These are phyloP conservation scores for Sugiyamaella smithiae DNA, from an alignment of 805 yeast species.

Conservation along the genomic window DNA sequence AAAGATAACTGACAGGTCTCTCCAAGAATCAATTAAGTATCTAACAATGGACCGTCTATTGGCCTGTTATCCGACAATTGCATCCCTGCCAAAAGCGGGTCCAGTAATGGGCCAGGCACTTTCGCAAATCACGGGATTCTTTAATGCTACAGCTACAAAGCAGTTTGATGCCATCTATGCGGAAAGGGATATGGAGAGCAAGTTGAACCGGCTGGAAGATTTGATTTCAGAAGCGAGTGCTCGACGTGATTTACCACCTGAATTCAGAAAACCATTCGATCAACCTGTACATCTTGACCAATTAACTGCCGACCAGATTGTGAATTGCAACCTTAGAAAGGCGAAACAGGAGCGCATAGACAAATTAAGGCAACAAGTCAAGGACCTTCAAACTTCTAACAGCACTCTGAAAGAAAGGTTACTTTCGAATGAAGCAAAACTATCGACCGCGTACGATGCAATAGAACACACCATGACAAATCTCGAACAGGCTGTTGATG, in stretches of 20 bases:
- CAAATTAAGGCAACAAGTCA: conserved; percentile 13
- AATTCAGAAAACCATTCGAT: conserved; percentile 4
- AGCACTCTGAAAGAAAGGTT: conserved; percentile 10
- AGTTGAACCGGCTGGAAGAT: conserved; percentile 39
- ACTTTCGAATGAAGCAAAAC: background rate
- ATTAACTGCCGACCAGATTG: conserved; percentile 32
- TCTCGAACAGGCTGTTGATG: conserved; percentile 13
- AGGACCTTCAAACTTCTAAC: conserved; percentile 10
- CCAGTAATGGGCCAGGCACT: conserved; percentile 47
- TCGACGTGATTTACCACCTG: background rate
- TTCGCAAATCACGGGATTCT: conserved; percentile 50
- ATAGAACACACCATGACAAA: conserved; percentile 7
- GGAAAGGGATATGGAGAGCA: conserved; percentile 42
- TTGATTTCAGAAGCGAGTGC: conserved; percentile 37
- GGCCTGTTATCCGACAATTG: conserved; percentile 54
- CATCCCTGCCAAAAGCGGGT: conserved; percentile 46
- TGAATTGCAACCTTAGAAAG: conserved; percentile 29
- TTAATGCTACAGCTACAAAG: conserved; percentile 44
- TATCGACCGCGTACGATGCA: background rate
- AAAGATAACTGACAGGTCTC: conserved; percentile 51
- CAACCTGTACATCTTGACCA: conserved; percentile 27
- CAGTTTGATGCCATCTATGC: conserved; percentile 55
- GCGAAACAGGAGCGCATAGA: conserved; percentile 25
- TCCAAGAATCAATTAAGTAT: conserved; percentile 52
- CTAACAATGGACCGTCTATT: conserved; percentile 50